Percentiles rank a stretch among this genome's conserved stretches.
These are phyloP conservation scores for Leucosporidium scottii DNA, from an alignment of 768 basidiomycete genomes.

Conservation along the genomic window DNA sequence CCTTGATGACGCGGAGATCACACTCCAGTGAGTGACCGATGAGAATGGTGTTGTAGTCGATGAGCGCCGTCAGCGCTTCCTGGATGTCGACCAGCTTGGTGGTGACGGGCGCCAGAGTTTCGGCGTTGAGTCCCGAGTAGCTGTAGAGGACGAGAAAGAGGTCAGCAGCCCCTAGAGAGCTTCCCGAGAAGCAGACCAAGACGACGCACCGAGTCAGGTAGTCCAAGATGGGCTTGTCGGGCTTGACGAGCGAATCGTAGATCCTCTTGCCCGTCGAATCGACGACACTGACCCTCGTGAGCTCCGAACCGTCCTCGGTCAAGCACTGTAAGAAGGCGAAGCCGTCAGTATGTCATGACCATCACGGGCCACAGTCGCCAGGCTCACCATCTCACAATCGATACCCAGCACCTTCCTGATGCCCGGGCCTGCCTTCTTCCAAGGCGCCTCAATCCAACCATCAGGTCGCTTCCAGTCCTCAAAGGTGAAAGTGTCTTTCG, in stretches of 20 bases:
- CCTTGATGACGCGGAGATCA: conserved; percentile 76
- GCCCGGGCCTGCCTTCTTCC: conserved; percentile 37
- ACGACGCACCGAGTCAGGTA: conserved; percentile 74
- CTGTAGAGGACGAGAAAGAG: conserved; percentile 42
- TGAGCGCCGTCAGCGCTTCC: conserved; percentile 51
- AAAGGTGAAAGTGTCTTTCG: conserved; percentile 13
- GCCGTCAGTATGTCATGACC: not conserved
- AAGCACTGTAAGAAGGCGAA: conserved; percentile 56
- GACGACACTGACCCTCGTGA: conserved; percentile 76
- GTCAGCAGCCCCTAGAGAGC: not conserved
- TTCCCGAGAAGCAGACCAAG: too few species aligned
- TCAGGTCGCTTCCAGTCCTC: conserved; percentile 36
- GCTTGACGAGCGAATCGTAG: conserved; percentile 86
- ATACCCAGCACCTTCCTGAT: conserved; percentile 59
- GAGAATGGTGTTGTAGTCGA: conserved; percentile 58
- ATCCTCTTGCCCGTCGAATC: conserved; percentile 69
- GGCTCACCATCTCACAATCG: conserved; percentile 91
- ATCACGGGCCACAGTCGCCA: too few species aligned
- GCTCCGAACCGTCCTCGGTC: conserved; percentile 81
- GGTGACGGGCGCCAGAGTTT: conserved; percentile 59
- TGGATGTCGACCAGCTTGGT: conserved; percentile 78
- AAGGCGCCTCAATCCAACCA: conserved; percentile 80
- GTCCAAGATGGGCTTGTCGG: conserved; percentile 71
- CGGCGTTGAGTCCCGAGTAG: conserved; percentile 88
- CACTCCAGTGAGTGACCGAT: conserved; percentile 94